Conservation (phyloP, 169 alveolate genomes). For the Cryptosporidium tyzzeri region DNA sequence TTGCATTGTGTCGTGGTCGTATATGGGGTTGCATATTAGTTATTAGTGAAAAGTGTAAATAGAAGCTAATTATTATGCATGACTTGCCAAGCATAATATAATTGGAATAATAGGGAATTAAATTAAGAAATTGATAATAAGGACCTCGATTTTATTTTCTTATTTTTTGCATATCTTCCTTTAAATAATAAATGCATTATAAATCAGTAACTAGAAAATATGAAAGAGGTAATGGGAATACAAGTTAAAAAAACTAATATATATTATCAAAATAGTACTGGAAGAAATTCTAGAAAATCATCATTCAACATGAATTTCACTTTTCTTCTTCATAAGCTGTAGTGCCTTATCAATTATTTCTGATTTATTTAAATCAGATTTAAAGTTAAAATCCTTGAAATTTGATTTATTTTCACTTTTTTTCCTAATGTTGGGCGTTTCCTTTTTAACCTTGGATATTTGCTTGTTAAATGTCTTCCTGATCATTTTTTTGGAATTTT, state of each 20-base stretch:
- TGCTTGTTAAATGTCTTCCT: not conserved
- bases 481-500: not conserved
- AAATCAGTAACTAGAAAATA: not conserved
- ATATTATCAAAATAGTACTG: not conserved
- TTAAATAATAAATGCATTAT: too few relatives aligned
- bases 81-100: not conserved
- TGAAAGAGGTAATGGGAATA: not conserved
- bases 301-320: constrained; percentile 23
- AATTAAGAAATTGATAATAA: not conserved
- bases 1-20: constrained; percentile 84
- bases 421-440: not conserved
- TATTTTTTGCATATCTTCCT: not conserved
- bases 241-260: too few relatives aligned
- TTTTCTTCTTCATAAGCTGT: constrained; percentile 41
- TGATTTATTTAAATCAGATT: constrained; percentile 18
- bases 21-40: constrained; percentile 78
- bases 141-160: not conserved
- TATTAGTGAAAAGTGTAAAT: not conserved
- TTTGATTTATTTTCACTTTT: constrained; percentile 7
- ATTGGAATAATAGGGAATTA: not conserved
- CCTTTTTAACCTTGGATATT: not conserved
- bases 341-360: constrained; percentile 44
- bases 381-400: constrained; percentile 8
- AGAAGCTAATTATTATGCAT: not conserved
- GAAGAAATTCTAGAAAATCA: not conserved